These are phyloP conservation scores for Blastobotrys proliferans DNA, from an alignment of 1,139 yeast genomes.

Conservation along the genomic window DNA sequence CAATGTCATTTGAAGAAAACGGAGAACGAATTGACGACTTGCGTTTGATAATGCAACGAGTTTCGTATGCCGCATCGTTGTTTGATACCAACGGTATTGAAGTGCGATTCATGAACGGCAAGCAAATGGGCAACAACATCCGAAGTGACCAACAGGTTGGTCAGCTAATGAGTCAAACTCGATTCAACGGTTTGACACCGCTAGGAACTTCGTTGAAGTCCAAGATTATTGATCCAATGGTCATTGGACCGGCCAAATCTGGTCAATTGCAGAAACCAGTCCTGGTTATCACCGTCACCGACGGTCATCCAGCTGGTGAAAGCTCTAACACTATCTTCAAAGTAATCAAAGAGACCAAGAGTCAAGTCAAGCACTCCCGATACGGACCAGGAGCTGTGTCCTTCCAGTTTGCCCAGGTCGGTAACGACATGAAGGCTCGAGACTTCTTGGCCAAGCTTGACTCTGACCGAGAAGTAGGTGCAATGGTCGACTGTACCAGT, in stretches of 20 bases:
- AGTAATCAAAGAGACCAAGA: constrained; percentile 31
- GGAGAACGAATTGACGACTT: constrained; percentile 37
- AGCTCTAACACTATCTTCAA: constrained; percentile 26
- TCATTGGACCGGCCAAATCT: constrained; percentile 28
- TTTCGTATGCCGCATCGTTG: constrained; percentile 33
- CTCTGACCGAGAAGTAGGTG: constrained; percentile 32
- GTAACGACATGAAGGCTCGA: constrained; percentile 34
- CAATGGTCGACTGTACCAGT: constrained; percentile 34
- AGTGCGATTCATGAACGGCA: constrained; percentile 33
- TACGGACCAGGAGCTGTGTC: constrained; percentile 35
- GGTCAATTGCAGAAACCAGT: constrained; percentile 32
- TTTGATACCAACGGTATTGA: constrained; percentile 36
- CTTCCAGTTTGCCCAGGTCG: constrained; percentile 37
- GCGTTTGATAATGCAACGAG: constrained; percentile 32
- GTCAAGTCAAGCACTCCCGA: constrained; percentile 23
- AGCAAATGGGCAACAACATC: constrained; percentile 29
- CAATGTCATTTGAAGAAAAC: constrained; percentile 36
- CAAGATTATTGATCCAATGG: constrained; percentile 33
- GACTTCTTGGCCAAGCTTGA: constrained; percentile 33
- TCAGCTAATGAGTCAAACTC: constrained; percentile 26
- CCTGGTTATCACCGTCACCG: constrained; percentile 33
- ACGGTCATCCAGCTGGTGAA: constrained; percentile 37
- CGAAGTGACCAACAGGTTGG: constrained; percentile 29
- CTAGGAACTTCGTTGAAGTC: constrained; percentile 30
- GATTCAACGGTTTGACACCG: constrained; percentile 35